Evolutionary conservation across 495 filamentous ascomycete genomes (phyloP).

Genomic region (Penicillium pancosmium): DNA sequence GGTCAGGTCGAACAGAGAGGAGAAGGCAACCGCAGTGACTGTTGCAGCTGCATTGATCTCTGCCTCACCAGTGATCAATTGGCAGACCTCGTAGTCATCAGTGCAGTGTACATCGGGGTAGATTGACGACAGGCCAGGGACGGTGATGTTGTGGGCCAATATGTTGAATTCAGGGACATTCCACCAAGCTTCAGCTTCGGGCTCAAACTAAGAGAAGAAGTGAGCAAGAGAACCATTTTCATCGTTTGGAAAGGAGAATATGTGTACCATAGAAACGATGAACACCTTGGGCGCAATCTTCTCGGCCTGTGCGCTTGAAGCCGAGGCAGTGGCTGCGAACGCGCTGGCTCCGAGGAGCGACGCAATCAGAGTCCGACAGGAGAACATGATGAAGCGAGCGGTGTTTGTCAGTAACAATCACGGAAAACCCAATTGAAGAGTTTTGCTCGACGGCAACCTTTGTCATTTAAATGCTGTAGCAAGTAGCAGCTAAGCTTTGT

Average conservation of each 20-base stretch:
- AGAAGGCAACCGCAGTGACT: conserved; percentile 60
- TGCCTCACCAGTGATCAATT: conserved; percentile 58
- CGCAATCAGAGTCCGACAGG: conserved; percentile 14
- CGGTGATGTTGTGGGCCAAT: conserved; percentile 63
- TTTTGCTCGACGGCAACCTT: neutral
- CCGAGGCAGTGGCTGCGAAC: conserved; percentile 11
- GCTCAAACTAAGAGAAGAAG: conserved; percentile 53
- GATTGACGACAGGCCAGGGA: conserved; percentile 66
- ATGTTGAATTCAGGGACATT: conserved; percentile 62
- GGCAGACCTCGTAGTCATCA: conserved; percentile 58
- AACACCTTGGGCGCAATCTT: conserved; percentile 67
- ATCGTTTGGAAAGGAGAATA: neutral
- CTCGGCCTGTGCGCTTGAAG: conserved; percentile 3
- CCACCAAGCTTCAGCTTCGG: conserved; percentile 71
- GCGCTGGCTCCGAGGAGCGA: conserved; percentile 22
- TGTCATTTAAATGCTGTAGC: conserved; percentile 4
- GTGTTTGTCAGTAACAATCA: neutral
- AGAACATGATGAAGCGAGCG: conserved; percentile 10
- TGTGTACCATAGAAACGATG: conserved; percentile 68
- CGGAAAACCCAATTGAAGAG: neutral
- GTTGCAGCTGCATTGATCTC: conserved; percentile 78
- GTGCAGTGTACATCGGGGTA: conserved; percentile 69
- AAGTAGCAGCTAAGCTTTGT: neutral
- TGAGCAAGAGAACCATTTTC: too few relatives aligned
- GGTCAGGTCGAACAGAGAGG: conserved; percentile 63